Base-by-base conservation (phyloP, 169 alveolate genomes). In the Plasmodium knowlesi region DNA sequence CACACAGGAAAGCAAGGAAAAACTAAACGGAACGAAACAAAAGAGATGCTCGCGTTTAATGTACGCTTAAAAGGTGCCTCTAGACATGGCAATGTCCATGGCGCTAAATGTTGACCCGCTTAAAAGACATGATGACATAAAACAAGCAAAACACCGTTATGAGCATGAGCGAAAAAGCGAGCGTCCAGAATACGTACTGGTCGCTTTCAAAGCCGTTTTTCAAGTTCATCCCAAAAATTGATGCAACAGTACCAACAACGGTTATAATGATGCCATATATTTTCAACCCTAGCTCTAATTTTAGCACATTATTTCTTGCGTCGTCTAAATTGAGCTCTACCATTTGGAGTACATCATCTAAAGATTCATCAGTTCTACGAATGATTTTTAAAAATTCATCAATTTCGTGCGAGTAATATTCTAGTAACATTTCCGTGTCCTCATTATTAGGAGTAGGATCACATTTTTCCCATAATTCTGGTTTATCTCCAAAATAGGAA, bases 221-320 rank as follows among this genome's bases (percentile, higher is more conserved):
- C 78, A 96, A 93, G 86, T 96, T 96, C 98, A 96, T 96, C 37
- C 98, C 98, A 89, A 96, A 96, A 41, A 96, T 84, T 5, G 97
- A 97, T 39, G 98, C 97, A 67, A 94, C 92, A 4, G 98, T 97
- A 53, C 97, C 96, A 53, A 96, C 96, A 84, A 96, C 95, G 1
- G 97, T 93, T 71, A 96, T 95, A 5, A 96, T 92, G 5, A 94
- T 96, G 3, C 97, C 97, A 34, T 96, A 85, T 46, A 96, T 92
- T 71, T 96, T 97, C n/a, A 96, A 39, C 41, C 97, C 97, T n/a
- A 96, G 86, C 74, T 96, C 98, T 37, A 95, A 95, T 84, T 96
- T 96, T 25, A 96, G 83, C 32, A 96, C 96, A 71, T 95, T 86
- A 91, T 96, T 96, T 39, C 98, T 95, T 25, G 96, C 96, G 46